These are phyloP conservation scores for Pythium insidiosum DNA, from an alignment of 352 stramenopile species.

Conservation along the genomic window DNA sequence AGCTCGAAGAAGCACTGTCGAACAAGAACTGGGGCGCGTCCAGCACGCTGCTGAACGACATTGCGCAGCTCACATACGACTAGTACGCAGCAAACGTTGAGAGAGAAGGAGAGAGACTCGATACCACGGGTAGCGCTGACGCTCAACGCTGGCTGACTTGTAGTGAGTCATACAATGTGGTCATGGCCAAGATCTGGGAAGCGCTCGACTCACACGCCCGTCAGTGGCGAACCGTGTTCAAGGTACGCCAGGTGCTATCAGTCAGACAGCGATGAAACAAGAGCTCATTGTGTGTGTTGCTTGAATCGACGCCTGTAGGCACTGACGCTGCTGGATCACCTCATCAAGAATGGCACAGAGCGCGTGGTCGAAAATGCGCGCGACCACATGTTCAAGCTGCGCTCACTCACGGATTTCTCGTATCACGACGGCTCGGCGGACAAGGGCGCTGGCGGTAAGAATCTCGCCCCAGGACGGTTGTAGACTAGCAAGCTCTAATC, in stretches of 20 bases:
- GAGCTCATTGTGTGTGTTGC: no score
- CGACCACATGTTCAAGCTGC: conserved; percentile 92
- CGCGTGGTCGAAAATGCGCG: conserved; percentile 96
- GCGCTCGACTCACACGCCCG: conserved; percentile 80
- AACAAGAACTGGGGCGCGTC: conserved; percentile 99
- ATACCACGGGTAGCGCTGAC: neutral
- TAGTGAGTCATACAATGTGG: conserved; percentile 83
- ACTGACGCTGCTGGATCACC: conserved; percentile 93
- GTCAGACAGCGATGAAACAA: no score
- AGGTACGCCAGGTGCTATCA: conserved; percentile 32
- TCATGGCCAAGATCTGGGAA: conserved; percentile 96
- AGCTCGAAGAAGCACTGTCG: conserved; percentile 94
- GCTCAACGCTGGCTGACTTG: conserved; percentile 6
- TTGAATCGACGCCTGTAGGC: conserved; percentile 23
- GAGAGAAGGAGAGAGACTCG: neutral
- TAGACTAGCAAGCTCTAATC: neutral
- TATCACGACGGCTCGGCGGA: conserved; percentile 85
- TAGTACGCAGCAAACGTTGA: conserved; percentile 37
- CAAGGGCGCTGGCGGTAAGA: conserved; percentile 70
- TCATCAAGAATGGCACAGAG: conserved; percentile 98
- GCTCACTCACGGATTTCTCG: conserved; percentile 81
- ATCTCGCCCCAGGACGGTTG: neutral
- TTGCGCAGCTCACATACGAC: conserved; percentile 96
- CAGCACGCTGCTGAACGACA: conserved; percentile 96
- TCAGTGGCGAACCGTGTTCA: conserved; percentile 97